Evolutionary conservation across 106 monocot genomes (phyloP).

Genomic region (Narthecium ossifragum): DNA sequence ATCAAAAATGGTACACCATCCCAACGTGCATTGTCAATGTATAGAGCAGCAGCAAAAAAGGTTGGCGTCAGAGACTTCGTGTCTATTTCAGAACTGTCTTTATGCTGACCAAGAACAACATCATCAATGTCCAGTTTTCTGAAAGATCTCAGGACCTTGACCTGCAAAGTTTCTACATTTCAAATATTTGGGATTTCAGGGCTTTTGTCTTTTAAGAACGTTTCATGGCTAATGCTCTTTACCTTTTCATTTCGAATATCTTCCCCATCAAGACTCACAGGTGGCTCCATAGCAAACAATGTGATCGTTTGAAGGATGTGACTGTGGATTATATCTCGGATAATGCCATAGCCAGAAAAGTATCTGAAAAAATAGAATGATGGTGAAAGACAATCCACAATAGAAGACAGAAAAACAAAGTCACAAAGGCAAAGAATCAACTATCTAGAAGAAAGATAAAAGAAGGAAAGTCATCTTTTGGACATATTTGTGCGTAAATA

Average conservation of each 20-base stretch:
- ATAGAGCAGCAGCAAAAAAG: slow-evolving; percentile 83
- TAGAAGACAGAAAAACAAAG: background rate
- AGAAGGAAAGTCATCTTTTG: no score
- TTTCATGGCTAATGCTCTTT: no score
- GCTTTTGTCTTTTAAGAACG: no score
- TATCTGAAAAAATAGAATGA: slow-evolving; percentile 35
- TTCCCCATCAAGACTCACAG: slow-evolving; percentile 89
- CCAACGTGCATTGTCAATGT: slow-evolving; percentile 91
- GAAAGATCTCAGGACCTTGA: slow-evolving; percentile 87
- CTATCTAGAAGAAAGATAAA: no score
- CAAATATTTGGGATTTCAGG: no score
- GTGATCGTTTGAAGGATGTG: slow-evolving; percentile 89
- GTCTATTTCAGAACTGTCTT: slow-evolving; percentile 27
- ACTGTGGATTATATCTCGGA: slow-evolving; percentile 76
- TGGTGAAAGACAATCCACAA: background rate
- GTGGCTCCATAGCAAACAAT: slow-evolving; percentile 92
- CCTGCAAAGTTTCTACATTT: slow-evolving; percentile 33
- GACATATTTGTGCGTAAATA: no score
- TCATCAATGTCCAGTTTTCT: slow-evolving; percentile 61
- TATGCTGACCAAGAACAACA: slow-evolving; percentile 76
- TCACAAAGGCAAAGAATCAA: background rate
- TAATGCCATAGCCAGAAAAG: slow-evolving; percentile 76
- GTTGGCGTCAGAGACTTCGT: slow-evolving; percentile 55
- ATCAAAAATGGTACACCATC: slow-evolving; percentile 91
- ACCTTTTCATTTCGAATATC: slow-evolving; percentile 97